Evolutionary conservation across 148 eudicot species (phyloP).

Genomic region (Nepenthes gracilis): DNA sequence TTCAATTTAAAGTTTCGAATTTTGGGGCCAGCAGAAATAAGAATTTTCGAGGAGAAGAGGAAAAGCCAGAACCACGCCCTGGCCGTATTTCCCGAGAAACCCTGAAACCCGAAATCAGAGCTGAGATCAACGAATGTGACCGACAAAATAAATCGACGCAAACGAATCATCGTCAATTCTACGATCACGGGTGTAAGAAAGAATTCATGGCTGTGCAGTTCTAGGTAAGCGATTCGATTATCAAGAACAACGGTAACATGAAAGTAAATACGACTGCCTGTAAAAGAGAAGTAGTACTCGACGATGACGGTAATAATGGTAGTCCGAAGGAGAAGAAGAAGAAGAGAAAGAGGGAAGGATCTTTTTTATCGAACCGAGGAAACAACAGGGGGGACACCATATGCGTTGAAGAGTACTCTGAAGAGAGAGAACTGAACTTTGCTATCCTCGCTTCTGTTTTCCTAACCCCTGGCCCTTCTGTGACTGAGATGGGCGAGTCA

Average conservation of each 20-base stretch:
- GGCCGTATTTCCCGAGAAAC: too few species aligned
- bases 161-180: too few species aligned
- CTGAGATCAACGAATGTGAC: too few species aligned
- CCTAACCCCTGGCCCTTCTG: constrained; percentile 5
- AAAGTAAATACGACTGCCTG: neutral
- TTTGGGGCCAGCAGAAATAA: too few species aligned
- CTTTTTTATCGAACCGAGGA: constrained; percentile 4
- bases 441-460: neutral
- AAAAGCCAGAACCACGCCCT: too few species aligned
- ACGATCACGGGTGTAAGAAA: too few species aligned
- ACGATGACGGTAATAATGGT: neutral
- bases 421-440: constrained; percentile 1
- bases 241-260: neutral
- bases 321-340: neutral
- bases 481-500: constrained; percentile 27
- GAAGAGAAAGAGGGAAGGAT: too few species aligned
- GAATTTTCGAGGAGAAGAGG: too few species aligned
- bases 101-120: too few species aligned
- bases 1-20: too few species aligned
- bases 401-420: constrained; percentile 15
- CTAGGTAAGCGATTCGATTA: neutral
- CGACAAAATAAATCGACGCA: too few species aligned
- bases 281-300: neutral
- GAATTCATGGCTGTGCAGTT: neutral
- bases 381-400: constrained; percentile 13